Evolutionary conservation across 164 flowering plant species (phyloP).

Genomic region (Cinnamomum micranthum): DNA sequence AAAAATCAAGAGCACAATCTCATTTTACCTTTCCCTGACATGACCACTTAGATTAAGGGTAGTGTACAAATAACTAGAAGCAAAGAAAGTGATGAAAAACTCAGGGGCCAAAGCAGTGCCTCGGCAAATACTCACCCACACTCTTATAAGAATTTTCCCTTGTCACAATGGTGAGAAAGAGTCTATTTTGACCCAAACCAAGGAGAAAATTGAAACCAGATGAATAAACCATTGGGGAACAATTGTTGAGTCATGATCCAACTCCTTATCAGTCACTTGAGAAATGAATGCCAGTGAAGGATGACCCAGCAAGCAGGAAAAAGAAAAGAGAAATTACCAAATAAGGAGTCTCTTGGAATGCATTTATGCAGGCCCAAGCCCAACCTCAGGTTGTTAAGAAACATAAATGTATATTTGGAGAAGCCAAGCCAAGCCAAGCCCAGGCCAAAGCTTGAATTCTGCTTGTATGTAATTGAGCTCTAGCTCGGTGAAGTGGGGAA

Average conservation of each 20-base stretch:
- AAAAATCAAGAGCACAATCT: not conserved
- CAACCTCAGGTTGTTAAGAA: too few species aligned
- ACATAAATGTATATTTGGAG: too few species aligned
- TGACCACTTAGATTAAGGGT: too few species aligned
- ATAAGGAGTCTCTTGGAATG: constrained; percentile 48
- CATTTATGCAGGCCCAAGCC: too few species aligned
- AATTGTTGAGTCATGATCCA: constrained; percentile 68
- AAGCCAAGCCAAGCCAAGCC: too few species aligned
- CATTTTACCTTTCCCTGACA: not conserved
- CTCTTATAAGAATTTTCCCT: not conserved
- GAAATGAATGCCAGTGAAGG: constrained; percentile 65
- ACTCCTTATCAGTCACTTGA: constrained; percentile 68
- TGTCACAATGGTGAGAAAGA: not conserved
- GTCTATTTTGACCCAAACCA: constrained; percentile 44
- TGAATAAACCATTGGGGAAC: constrained; percentile 70
- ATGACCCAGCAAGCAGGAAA: constrained; percentile 59
- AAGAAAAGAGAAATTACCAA: constrained; percentile 50
- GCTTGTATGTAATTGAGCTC: too few species aligned
- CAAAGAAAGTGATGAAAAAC: too few species aligned
- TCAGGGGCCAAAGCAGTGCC: not conserved
- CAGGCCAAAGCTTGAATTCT: too few species aligned
- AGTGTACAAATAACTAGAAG: too few species aligned
- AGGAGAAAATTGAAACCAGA: constrained; percentile 67
- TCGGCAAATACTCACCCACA: not conserved
- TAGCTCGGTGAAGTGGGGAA: too few species aligned